Evolutionary conservation across 768 basidiomycete species (phyloP), one percentile per base, ranked within the genome.

Genomic region (Scleroderma citrinum): DNA sequence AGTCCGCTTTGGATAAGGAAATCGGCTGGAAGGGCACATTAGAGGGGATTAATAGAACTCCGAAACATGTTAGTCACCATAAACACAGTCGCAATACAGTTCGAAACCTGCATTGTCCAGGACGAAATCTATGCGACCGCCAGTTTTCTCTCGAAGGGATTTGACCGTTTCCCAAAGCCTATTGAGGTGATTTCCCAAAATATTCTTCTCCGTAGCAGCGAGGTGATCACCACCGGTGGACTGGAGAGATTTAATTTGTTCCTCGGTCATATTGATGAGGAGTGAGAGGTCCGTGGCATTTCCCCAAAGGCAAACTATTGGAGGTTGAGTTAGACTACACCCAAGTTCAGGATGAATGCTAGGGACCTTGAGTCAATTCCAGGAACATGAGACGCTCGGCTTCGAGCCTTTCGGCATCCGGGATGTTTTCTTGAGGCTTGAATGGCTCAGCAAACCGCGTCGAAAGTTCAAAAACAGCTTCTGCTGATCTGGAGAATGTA

Each of bases 211-310:
- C 2, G 94, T 93, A 2, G 92, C 90, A 3, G 93, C 93, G 39
- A 97, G 82, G 52, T 91, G 82, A 40, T 92, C 94, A n/a, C 92
- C 92, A 11, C 93, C 94, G 16, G 93, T 95, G 13, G 92, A 93
- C 63, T 97, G 94, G n/a, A 96, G 76, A 40, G 85, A 80, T 65
- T 92, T 93, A 71, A 97, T 96, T 66, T 96, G 93, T 26, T 96
- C 93, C 68, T 97, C 94, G 7, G 88, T 88, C 93, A 96, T 95
- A 70, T 97, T 91, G 67, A 96, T 97, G 50, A 96, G 76, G 32
- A 97, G 77, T 2, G 92, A 95, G 44, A 96, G 75, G 68, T 96
- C 94, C 44, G 94, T 97, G 8, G 93, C 92, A 69, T 97, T 96
- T 14, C 94, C 94, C 93, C 93, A 96, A 12, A 95, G 76, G 63